Evolutionary conservation across 2,329 filamentous ascomycete genomes (phyloP), one percentile per base, ranked within the genome.

Genomic region (Davidsoniella neocaledoniae): DNA sequence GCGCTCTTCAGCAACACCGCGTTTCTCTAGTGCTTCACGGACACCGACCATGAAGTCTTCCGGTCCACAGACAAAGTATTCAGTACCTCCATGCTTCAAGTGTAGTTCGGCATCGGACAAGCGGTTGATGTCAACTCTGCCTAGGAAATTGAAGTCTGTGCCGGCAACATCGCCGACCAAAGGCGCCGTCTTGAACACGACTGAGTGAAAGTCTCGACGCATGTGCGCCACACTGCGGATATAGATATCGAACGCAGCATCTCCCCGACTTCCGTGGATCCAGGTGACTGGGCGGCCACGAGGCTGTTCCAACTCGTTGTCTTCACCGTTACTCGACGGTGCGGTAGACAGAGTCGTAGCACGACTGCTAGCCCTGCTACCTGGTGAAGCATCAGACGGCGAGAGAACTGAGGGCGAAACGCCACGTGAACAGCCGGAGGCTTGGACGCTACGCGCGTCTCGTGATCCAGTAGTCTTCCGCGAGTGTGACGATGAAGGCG

Each of bases 1-100:
- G 55, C 76, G 72, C 26, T 70, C 69, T n/a, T 63, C 62, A 1
- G 66, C 62, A 1, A 86, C 79, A 0, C 79, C 80, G 50, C 67
- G 62, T 2, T 58, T 64, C 56, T 69, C 63, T 51, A 87, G 65
- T 56, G 66, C 69, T 6, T 63, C 62, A 55, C 74, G 66, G 19
- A 74, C 65, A 37, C 76, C 72, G 8, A 70, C 57, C 84, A 88
- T 88, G 67, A 86, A 88, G 6, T 61, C 59, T 53, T 71, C 69
- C 0, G 83, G 83, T 0, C 83, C 84, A 58, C 84, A 88, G 48
- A 85, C 65, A 57, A 75, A 87, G 61, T 86, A 88, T 58, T 78
- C 68, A 0, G 83, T 69, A 41, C 63, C 63, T 1, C 62, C 46
- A 56, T 81, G 66, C 17, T 68, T 64, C 1, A 79, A 59, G 55